phyloP scores from a whole-genome alignment of 208 protist species.

The Vickermania spadyakhi region DNA sequence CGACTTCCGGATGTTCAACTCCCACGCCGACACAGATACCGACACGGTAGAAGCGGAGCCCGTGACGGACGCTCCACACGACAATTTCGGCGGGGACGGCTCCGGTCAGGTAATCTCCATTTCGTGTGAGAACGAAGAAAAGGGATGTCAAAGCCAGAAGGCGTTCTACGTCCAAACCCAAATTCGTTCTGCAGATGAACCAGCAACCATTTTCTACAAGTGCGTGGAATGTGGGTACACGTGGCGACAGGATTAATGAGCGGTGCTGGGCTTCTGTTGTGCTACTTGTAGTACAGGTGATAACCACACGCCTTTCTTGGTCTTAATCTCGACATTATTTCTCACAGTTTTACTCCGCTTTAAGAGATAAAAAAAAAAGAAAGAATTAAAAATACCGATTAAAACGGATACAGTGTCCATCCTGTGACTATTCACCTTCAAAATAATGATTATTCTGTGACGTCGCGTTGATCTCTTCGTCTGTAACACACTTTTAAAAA shows the following conservation, averaged over 20 bases:
- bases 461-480: too few relatives aligned
- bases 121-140: slow-evolving; percentile 67
- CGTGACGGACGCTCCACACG: not conserved
- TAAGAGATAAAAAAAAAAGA: too few relatives aligned
- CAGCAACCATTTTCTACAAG: slow-evolving; percentile 95
- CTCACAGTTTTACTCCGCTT: not conserved
- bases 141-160: slow-evolving; percentile 61
- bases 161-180: slow-evolving; percentile 96
- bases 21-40: slow-evolving; percentile 24
- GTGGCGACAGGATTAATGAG: slow-evolving; percentile 81
- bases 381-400: not conserved
- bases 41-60: slow-evolving; percentile 3
- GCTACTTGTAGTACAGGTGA: too few relatives aligned
- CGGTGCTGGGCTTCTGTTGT: too few relatives aligned
- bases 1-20: slow-evolving; percentile 46
- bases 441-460: too few relatives aligned
- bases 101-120: slow-evolving; percentile 77
- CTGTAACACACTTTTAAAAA: too few relatives aligned
- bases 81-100: not conserved
- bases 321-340: too few relatives aligned
- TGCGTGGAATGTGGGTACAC: slow-evolving; percentile 92
- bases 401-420: not conserved
- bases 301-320: too few relatives aligned
- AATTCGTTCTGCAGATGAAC: slow-evolving; percentile 97
- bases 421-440: too few relatives aligned